Conservation (phyloP, 192 early-diverging fungal species). For the Coemansia sp. region DNA sequence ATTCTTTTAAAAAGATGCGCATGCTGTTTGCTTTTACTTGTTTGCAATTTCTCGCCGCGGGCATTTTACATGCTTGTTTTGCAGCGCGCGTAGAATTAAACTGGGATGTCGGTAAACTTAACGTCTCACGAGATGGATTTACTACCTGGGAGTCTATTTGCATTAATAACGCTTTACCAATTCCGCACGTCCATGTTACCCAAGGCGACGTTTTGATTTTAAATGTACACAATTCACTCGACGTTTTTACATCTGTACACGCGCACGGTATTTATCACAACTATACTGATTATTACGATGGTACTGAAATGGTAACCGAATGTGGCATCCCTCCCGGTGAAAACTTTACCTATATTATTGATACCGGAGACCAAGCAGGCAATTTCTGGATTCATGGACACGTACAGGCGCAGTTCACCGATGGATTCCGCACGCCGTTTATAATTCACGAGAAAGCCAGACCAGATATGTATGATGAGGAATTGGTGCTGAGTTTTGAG, state of each 20-base stretch:
- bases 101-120: constrained; percentile 62
- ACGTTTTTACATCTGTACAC: constrained; percentile 61
- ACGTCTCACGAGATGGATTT: constrained; percentile 59
- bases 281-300: constrained; percentile 63
- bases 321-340: constrained; percentile 66
- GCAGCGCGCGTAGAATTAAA: constrained; percentile 13
- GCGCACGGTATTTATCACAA: constrained; percentile 75
- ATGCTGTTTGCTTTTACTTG: too few relatives aligned
- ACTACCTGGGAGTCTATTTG: constrained; percentile 55
- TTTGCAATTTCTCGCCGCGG: too few relatives aligned
- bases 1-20: too few relatives aligned
- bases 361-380: constrained; percentile 49
- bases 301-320: constrained; percentile 61
- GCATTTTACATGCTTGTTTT: too few relatives aligned
- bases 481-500: constrained; percentile 56
- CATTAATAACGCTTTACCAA: constrained; percentile 61
- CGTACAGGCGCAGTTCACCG: constrained; percentile 65
- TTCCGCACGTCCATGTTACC: constrained; percentile 5
- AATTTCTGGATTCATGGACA: constrained; percentile 84
- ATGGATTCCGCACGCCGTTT: constrained; percentile 68
- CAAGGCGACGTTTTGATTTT: constrained; percentile 25
- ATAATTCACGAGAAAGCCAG: constrained; percentile 54
- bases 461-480: constrained; percentile 58
- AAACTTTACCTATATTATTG: constrained; percentile 63
- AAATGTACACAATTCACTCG: constrained; percentile 49